These are phyloP conservation scores for Grosmannia penicillata DNA, from an alignment of 2,329 filamentous ascomycete genomes.

Conservation along the genomic window DNA sequence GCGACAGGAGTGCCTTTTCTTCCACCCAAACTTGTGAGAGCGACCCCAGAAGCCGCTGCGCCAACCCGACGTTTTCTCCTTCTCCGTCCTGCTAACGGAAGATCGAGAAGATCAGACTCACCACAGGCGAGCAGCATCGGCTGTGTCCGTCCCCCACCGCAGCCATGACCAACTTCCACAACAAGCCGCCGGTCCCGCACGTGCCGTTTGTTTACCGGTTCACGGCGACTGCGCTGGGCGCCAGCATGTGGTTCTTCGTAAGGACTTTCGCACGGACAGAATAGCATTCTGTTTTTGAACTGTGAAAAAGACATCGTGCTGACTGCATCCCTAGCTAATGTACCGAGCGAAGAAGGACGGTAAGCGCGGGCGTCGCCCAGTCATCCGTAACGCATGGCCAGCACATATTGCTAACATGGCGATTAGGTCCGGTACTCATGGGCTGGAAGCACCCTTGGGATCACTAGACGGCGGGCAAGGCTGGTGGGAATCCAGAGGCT, in stretches of 20 bases:
- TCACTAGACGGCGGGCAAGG: conserved; percentile 41
- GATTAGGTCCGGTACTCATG: conserved; percentile 55
- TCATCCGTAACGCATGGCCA: too few relatives aligned
- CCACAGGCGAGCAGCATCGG: too few relatives aligned
- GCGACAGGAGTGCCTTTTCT: too few relatives aligned
- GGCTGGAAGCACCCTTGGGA: conserved; percentile 97
- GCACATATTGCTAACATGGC: too few relatives aligned
- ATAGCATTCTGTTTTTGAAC: too few relatives aligned
- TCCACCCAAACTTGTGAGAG: too few relatives aligned
- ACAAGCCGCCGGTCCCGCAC: conserved; percentile 22
- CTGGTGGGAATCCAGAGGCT: too few relatives aligned
- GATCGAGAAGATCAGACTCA: background rate
- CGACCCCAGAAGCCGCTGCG: too few relatives aligned
- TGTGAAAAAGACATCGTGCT: background rate
- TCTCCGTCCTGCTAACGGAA: background rate
- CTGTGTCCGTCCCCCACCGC: too few relatives aligned
- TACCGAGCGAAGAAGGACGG: conserved; percentile 95
- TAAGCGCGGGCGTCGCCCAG: too few relatives aligned
- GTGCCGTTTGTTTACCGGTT: conserved; percentile 60
- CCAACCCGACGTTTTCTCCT: too few relatives aligned
- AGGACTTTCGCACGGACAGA: conserved; percentile 6
- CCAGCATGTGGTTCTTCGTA: conserved; percentile 99
- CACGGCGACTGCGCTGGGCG: conserved; percentile 72
- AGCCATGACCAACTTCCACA: conserved; percentile 11
- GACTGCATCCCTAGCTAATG: conserved; percentile 50